phyloP scores from a whole-genome alignment of 2,329 filamentous ascomycete species.

The Trichoderma hamatum region DNA sequence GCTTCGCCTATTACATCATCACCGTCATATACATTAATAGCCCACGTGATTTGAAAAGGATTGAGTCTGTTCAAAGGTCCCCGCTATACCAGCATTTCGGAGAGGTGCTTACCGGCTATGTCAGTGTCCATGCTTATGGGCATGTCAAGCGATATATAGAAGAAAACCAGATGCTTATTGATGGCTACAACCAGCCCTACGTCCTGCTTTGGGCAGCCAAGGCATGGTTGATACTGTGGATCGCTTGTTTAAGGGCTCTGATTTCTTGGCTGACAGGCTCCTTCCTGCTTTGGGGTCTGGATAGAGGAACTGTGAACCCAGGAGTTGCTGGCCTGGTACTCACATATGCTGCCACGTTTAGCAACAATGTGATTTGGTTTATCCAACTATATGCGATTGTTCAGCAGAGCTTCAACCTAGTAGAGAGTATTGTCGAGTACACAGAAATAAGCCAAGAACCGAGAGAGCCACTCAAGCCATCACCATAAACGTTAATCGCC shows the following conservation, averaged over 20 bases:
- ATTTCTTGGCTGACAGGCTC: conserved; percentile 64
- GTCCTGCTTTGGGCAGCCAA: conserved; percentile 70
- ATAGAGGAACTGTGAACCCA: conserved; percentile 23
- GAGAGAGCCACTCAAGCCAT: not conserved
- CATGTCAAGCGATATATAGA: conserved; percentile 83
- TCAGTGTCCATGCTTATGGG: conserved; percentile 87
- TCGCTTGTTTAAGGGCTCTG: conserved; percentile 62
- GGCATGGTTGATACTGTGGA: conserved; percentile 65
- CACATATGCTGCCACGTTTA: conserved; percentile 67
- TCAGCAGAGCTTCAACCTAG: conserved; percentile 65
- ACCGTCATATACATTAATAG: conserved; percentile 69
- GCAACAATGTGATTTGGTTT: conserved; percentile 65
- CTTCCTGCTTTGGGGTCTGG: conserved; percentile 50
- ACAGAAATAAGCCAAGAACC: not conserved
- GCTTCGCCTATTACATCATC: conserved; percentile 54
- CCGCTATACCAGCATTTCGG: conserved; percentile 88
- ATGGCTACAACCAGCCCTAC: conserved; percentile 73
- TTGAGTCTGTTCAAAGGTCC: conserved; percentile 52
- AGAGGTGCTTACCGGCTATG: conserved; percentile 84
- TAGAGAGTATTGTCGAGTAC: conserved; percentile 68
- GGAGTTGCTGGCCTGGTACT: conserved; percentile 63
- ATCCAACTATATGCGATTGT: conserved; percentile 76
- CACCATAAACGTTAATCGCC: not conserved
- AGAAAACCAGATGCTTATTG: conserved; percentile 79
- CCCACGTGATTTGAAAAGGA: not conserved